These are phyloP conservation scores for Digitaria exilis DNA, from an alignment of 202 grass and related monocot species.

Conservation along the genomic window DNA sequence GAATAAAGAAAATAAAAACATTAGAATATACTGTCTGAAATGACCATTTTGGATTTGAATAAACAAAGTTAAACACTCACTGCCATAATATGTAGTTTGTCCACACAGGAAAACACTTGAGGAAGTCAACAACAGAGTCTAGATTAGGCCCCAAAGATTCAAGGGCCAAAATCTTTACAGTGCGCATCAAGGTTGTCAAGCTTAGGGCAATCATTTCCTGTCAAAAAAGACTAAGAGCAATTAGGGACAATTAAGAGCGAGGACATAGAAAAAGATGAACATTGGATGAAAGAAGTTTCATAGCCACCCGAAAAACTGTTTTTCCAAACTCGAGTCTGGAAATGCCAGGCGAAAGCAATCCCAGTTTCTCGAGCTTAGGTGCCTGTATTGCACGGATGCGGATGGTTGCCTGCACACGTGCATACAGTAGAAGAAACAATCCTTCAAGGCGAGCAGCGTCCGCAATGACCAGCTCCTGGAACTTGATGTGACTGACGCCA, in stretches of 20 bases:
- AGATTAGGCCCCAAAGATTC: background rate
- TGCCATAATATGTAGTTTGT: background rate
- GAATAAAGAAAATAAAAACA: background rate
- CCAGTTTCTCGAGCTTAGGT: background rate
- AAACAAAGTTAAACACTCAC: background rate
- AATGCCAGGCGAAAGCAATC: background rate
- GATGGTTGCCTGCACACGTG: background rate
- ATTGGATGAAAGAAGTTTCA: background rate
- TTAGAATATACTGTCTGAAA: too few relatives aligned
- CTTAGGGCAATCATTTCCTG: background rate
- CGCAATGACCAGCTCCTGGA: background rate
- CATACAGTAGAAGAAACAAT: background rate
- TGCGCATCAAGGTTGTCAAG: background rate
- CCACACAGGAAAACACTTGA: background rate
- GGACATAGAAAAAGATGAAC: too few relatives aligned
- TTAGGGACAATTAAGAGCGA: background rate
- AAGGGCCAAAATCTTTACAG: background rate
- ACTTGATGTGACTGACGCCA: background rate
- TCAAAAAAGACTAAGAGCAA: background rate
- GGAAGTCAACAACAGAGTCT: background rate
- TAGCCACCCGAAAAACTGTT: background rate
- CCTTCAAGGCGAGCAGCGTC: background rate
- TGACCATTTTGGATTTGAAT: background rate
- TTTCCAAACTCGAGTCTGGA: conserved; percentile 3
- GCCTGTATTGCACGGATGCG: background rate